These are phyloP conservation scores for Cordyceps tenuipes DNA, from an alignment of 2,329 filamentous ascomycete species.

Conservation along the genomic window DNA sequence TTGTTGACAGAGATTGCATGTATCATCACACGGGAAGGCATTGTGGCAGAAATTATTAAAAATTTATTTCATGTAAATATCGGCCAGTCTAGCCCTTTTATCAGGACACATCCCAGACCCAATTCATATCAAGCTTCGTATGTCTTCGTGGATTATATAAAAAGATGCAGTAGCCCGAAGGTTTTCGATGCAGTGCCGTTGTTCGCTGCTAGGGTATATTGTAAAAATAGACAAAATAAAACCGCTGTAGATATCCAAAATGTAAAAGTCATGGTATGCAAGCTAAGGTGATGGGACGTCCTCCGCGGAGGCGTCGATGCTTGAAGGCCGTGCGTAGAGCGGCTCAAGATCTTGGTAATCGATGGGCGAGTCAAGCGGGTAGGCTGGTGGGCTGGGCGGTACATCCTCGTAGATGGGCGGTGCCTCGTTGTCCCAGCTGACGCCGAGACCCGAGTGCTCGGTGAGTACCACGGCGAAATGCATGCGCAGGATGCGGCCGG, in stretches of 20 bases:
- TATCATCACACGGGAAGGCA: not conserved
- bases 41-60: not conserved
- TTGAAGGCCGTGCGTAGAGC: conserved; percentile 20
- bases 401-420: conserved; percentile 93
- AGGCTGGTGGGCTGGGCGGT: conserved; percentile 72
- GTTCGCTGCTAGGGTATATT: conserved; percentile 12
- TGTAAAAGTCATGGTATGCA: not conserved
- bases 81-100: not conserved
- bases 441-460: conserved; percentile 75
- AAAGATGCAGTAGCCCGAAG: not conserved
- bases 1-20: not conserved
- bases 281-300: not conserved
- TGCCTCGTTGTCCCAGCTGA: conserved; percentile 94
- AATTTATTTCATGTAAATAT: not conserved
- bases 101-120: not conserved
- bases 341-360: conserved; percentile 34
- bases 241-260: not conserved
- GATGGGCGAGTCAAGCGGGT: conserved; percentile 34
- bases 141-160: not conserved
- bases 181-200: conserved; percentile 10
- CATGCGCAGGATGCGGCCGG: conserved; percentile 84
- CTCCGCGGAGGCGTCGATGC: conserved; percentile 6
- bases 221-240: not conserved
- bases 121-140: not conserved
- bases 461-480: conserved; percentile 80